Evolutionary conservation across 1,139 yeast genomes (phyloP), one percentile per base, ranked within the genome.

Genomic region (Blastobotrys apis): DNA sequence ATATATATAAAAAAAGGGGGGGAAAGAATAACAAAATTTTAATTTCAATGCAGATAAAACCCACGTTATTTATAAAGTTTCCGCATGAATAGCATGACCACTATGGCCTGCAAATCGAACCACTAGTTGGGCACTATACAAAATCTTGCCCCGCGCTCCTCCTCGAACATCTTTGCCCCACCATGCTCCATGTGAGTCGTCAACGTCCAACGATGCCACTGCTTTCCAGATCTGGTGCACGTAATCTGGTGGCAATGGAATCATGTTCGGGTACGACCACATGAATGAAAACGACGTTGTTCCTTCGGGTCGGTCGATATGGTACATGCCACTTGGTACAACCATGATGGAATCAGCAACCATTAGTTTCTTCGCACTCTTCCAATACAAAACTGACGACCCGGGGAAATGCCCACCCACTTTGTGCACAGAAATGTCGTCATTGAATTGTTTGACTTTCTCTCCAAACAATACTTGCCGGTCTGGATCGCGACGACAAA

Each of bases 161-260:
- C 50, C 48, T 17, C 40, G 36, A 4, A 47, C 51, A 16, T 45
- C 54, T 9, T 37, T 43, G 12, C 48, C 56, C 37, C 50, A 39
- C 56, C 56, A 53, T 5, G 54, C 54, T 15, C 51, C 44, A 36
- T 53, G 55, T 16, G 47, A 43, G 4, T 26, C 46, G 8, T 47
- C 48, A 23, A 53, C 43, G 4, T 48, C 45, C 27, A 53, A 35
- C 16, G 31, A 38, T 13, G 33, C 33, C 20, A 53, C 39, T 4
- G 47, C 43, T 8, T 43, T 39, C 56, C 56, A 53, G n/a, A 53
- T 53, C 3, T 26, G 31, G 19, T 19, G 70, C 22, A 87, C 94
- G 64, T 94, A 98, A 65, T 94, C 99, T 0, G 98, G 98, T 56
- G 90, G 88, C 54, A 94, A 71, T 0, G 99, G 99, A 66, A 94